Evolutionary conservation across 2,329 filamentous ascomycete genomes (phyloP).

Genomic region (Phaeoacremonium minimum): DNA sequence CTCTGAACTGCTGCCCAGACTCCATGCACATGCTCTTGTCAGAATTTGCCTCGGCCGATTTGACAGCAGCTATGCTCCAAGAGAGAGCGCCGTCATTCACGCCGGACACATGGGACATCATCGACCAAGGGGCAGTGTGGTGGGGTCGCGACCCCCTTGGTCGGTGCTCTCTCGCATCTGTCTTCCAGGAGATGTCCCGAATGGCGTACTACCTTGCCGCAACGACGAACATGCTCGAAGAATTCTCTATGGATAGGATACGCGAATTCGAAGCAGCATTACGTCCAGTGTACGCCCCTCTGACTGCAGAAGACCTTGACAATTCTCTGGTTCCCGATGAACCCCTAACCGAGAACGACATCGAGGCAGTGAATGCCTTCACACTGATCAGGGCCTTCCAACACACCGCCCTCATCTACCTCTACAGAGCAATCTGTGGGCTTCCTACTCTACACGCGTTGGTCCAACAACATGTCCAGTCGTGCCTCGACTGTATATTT

Average conservation of each 20-base stretch:
- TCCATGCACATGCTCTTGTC: constrained; percentile 33
- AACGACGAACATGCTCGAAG: constrained; percentile 7
- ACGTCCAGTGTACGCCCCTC: constrained; percentile 17
- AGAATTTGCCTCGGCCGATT: constrained; percentile 36
- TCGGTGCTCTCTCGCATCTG: constrained; percentile 25
- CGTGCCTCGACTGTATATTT: constrained; percentile 28
- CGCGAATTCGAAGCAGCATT: constrained; percentile 20
- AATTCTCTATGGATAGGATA: constrained; percentile 21
- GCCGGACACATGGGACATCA: constrained; percentile 28
- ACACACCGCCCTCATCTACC: constrained; percentile 33
- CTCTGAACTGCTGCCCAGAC: constrained; percentile 18
- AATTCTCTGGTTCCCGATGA: constrained; percentile 5
- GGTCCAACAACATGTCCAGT: constrained; percentile 31
- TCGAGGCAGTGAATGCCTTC: constrained; percentile 25
- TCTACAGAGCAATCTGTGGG: constrained; percentile 35
- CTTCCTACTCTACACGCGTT: constrained; percentile 29
- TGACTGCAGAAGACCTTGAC: constrained; percentile 16
- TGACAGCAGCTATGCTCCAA: constrained; percentile 34
- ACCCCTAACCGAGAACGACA: constrained; percentile 8
- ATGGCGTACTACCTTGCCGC: constrained; percentile 23
- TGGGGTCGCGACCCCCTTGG: constrained; percentile 32
- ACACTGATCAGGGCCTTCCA: constrained; percentile 33
- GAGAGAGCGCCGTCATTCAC: constrained; percentile 30
- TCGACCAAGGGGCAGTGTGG: constrained; percentile 34
- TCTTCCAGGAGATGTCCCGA: constrained; percentile 24